These are phyloP conservation scores for Agaricus subrufescens DNA, from an alignment of 768 basidiomycete genomes.

Conservation along the genomic window DNA sequence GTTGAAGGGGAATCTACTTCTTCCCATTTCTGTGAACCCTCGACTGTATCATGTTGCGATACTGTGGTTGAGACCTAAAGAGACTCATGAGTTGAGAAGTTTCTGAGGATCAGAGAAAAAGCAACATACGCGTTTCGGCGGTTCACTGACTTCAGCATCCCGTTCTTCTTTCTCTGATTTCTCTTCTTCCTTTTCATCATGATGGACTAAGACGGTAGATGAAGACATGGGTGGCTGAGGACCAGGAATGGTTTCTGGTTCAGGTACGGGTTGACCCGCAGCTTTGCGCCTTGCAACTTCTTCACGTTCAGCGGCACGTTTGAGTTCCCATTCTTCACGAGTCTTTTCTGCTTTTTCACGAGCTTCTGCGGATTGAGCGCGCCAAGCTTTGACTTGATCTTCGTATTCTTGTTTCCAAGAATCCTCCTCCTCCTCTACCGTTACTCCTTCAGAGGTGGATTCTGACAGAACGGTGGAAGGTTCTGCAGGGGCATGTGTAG, in stretches of 20 bases:
- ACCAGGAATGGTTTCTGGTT: not conserved
- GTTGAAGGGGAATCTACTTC: slow-evolving; percentile 55
- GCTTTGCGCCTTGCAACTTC: slow-evolving; percentile 28
- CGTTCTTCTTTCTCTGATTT: slow-evolving; percentile 22
- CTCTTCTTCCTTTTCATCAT: not conserved
- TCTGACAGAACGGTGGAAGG: slow-evolving; percentile 2
- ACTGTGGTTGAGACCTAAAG: slow-evolving; percentile 10
- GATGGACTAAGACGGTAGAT: not conserved
- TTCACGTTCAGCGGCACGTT: slow-evolving; percentile 39
- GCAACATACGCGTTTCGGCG: not conserved
- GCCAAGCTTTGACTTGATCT: slow-evolving; percentile 64
- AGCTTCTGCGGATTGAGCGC: slow-evolving; percentile 63
- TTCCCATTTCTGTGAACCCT: slow-evolving; percentile 68
- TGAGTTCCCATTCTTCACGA: slow-evolving; percentile 66
- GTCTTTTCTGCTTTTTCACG: slow-evolving; percentile 73
- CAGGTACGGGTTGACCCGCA: slow-evolving; percentile 9
- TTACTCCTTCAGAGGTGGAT: slow-evolving; percentile 12
- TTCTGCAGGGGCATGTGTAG: not conserved
- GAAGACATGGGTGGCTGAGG: not conserved
- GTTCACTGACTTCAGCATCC: slow-evolving; percentile 12
- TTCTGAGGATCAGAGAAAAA: not conserved
- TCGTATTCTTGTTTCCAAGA: slow-evolving; percentile 69
- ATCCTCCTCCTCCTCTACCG: slow-evolving; percentile 40
- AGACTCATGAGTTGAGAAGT: not conserved
- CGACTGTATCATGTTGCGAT: slow-evolving; percentile 32